A percentile compares a stretch with the other conserved stretches of the same genome.
Conservation (phyloP, 257 asterid genomes). For the Solanum piurae region DNA sequence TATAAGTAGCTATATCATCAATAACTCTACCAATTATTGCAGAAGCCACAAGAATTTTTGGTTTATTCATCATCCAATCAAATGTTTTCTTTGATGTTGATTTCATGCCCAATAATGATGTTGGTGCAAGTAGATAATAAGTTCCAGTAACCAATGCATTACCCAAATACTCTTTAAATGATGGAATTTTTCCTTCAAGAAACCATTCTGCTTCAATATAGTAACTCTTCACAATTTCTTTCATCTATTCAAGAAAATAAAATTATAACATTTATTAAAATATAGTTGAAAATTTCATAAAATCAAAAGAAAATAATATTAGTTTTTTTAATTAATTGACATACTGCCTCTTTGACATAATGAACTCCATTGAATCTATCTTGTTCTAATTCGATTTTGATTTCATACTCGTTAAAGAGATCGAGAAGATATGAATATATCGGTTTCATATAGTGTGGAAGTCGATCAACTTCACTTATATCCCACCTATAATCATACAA, state of each 20-base stretch:
- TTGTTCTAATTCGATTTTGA: background rate
- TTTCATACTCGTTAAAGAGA: background rate
- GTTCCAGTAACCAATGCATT: conserved; percentile 29
- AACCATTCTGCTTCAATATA: conserved; percentile 43
- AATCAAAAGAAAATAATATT: background rate
- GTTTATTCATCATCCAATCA: conserved; percentile 1
- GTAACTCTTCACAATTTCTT: background rate
- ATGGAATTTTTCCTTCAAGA: conserved; percentile 27
- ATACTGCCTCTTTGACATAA: background rate
- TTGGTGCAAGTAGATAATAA: conserved; percentile 20
- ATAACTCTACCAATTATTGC: conserved; percentile 14
- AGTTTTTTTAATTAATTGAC: background rate
- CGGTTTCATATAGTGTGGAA: background rate
- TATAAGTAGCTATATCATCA: conserved; percentile 28
- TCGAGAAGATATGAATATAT: background rate
- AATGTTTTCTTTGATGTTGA: background rate
- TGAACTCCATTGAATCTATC: background rate
- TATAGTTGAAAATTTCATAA: background rate
- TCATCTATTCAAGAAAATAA: background rate
- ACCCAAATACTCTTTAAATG: conserved; percentile 28
- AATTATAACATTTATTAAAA: background rate
- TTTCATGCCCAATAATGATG: conserved; percentile 28
- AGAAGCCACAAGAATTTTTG: conserved; percentile 1
- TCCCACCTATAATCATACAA: background rate
- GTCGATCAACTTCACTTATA: background rate